Evolutionary conservation across 2,329 filamentous ascomycete species (phyloP), one percentile per base, ranked within the genome.

Genomic region (Botrytis elliptica): DNA sequence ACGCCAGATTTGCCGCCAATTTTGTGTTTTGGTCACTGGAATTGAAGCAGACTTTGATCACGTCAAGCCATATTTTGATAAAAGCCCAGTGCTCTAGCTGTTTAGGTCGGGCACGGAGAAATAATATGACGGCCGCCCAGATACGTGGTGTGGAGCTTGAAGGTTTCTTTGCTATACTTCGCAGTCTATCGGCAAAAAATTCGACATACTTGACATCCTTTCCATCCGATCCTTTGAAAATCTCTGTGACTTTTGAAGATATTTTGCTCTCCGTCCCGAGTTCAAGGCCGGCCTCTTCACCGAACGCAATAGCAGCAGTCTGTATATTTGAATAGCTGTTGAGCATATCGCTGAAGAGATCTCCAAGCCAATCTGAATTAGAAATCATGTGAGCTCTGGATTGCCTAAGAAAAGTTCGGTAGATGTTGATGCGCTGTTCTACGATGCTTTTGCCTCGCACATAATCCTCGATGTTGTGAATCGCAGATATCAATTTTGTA

Each of bases 21-120:
- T 91, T 93, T 63, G 91, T 92, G 63, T 87, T 84, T 5, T 87
- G 84, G 76, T 97, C 93, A 70, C 88, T 88, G 77, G 90, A 92
- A 80, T 97, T 97, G 82, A 98, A 94, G 79, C 93, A 96, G 75
- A 87, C 87, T 78, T 97, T 92, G 29, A 97, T 91, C 16, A 97
- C 87, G 46, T 88, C 87, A 12, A 98, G 85, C 92, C 94, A 98
- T 9, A 88, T 86, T 42, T 86, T 88, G 75, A 94, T 90, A 79
- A 92, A 89, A 46, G 91, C 86, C 93, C 95, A 98, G 55, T 84
- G 82, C 40, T 88, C 84, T 81, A 90, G 76, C 84, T 89, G 79
- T 85, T 86, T 76, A 81, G 90, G 82, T 83, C 89, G 83, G 75
- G 83, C 85, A 71, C 92, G 90, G 66, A 98, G 85, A 72, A 97